Evolutionary conservation across 768 basidiomycete species (phyloP).

Genomic region (Boletellus sp.): DNA sequence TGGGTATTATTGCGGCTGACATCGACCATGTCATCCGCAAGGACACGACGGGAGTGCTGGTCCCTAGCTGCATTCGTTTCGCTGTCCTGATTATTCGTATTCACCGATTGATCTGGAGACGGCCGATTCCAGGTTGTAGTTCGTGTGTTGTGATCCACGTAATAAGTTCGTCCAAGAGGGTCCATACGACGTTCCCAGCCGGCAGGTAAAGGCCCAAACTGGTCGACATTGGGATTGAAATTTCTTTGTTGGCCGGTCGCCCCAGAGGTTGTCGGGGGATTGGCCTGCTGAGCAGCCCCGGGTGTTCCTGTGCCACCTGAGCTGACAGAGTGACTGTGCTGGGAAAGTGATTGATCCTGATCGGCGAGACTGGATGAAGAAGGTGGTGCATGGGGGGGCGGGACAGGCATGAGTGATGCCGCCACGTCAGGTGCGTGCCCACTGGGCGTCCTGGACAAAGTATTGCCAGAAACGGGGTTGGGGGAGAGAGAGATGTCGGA

Average conservation of each 20-base stretch:
- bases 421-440: slow-evolving; percentile 59
- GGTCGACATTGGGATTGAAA: slow-evolving; percentile 94
- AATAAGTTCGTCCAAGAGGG: slow-evolving; percentile 93
- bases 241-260: slow-evolving; percentile 60
- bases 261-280: slow-evolving; percentile 36
- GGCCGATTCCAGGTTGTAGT: slow-evolving; percentile 98
- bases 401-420: slow-evolving; percentile 40
- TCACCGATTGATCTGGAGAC: slow-evolving; percentile 69
- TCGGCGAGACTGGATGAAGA: slow-evolving; percentile 29
- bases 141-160: slow-evolving; percentile 97
- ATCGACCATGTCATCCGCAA: slow-evolving; percentile 85
- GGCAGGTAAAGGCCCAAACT: slow-evolving; percentile 82
- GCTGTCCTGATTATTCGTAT: slow-evolving; percentile 64
- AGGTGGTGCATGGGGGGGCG: slow-evolving; percentile 31
- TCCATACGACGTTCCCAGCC: slow-evolving; percentile 99
- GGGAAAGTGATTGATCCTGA: slow-evolving; percentile 24
- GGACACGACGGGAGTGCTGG: slow-evolving; percentile 78
- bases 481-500: slow-evolving; percentile 60
- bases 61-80: slow-evolving; percentile 85
- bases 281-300: slow-evolving; percentile 17
- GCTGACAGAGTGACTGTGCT: slow-evolving; percentile 36
- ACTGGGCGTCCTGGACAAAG: slow-evolving; percentile 63
- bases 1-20: slow-evolving; percentile 46
- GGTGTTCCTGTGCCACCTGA: slow-evolving; percentile 25
- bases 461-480: slow-evolving; percentile 33